These are phyloP conservation scores for Geotrichum siamense DNA, from an alignment of 1,139 yeast species.

Conservation along the genomic window DNA sequence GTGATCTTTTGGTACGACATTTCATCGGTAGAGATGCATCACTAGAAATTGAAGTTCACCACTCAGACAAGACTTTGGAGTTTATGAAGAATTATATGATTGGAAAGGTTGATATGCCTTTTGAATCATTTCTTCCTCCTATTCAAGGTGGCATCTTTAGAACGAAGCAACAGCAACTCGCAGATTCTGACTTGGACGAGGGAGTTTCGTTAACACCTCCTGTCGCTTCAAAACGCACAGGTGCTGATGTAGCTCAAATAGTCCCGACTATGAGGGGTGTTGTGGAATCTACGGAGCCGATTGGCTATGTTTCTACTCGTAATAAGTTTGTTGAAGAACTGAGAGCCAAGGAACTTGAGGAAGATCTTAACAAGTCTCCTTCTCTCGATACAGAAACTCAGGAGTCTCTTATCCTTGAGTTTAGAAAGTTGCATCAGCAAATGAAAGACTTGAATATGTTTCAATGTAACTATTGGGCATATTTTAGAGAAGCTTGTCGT, in stretches of 20 bases:
- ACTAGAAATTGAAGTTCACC: conserved; percentile 81
- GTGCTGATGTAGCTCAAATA: conserved; percentile 1
- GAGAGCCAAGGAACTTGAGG: conserved; percentile 48
- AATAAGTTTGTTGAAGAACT: conserved; percentile 47
- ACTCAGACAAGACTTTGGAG: conserved; percentile 49
- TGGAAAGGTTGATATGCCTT: conserved; percentile 53
- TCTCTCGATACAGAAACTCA: conserved; percentile 64
- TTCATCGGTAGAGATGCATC: conserved; percentile 87
- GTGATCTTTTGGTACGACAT: conserved; percentile 75
- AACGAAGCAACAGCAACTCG: conserved; percentile 23
- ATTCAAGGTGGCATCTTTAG: conserved; percentile 70
- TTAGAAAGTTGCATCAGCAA: conserved; percentile 52
- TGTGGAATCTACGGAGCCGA: conserved; percentile 7
- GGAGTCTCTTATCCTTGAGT: conserved; percentile 46
- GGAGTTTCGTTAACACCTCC: conserved; percentile 14
- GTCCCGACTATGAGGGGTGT: conserved; percentile 7
- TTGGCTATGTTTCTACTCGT: conserved; percentile 36
- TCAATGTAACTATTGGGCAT: conserved; percentile 65
- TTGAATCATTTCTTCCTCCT: conserved; percentile 80
- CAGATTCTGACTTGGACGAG: conserved; percentile 14
- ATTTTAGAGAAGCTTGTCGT: conserved; percentile 58
- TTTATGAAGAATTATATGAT: conserved; percentile 51
- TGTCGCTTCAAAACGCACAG: conserved; percentile 1
- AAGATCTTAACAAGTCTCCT: conserved; percentile 54
- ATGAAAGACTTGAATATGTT: conserved; percentile 55